phyloP scores from a whole-genome alignment of 2,329 filamentous ascomycete genomes.

The Neurospora sp. region DNA sequence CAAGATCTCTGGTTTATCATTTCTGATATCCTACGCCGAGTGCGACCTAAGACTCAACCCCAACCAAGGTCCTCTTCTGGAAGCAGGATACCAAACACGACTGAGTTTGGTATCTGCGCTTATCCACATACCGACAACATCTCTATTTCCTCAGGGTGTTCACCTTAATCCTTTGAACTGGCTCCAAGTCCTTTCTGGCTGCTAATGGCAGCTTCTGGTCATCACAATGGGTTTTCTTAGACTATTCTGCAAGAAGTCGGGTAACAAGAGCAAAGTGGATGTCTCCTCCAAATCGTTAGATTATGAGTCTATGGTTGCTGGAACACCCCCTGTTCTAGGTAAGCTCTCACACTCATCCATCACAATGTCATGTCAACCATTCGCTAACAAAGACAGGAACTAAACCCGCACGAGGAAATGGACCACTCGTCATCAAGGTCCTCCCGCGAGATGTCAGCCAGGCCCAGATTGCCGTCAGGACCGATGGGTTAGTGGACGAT shows the following conservation, averaged over 20 bases:
- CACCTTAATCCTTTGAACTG: neutral
- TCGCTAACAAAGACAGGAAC: constrained; percentile 22
- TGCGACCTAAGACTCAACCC: neutral
- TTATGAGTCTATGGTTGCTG: constrained; percentile 13
- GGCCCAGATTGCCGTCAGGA: constrained; percentile 11
- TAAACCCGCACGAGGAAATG: constrained; percentile 32
- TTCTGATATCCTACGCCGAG: neutral
- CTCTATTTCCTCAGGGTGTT: neutral
- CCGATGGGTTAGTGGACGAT: neutral
- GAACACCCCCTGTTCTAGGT: constrained; percentile 17
- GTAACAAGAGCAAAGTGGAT: constrained; percentile 12
- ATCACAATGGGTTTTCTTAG: constrained; percentile 23
- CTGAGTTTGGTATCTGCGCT: neutral
- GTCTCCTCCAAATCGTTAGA: constrained; percentile 12
- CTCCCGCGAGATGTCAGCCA: constrained; percentile 23
- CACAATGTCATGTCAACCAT: neutral
- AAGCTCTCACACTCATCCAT: constrained; percentile 1
- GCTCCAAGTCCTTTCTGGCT: neutral
- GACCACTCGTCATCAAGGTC: constrained; percentile 26
- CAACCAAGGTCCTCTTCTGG: neutral
- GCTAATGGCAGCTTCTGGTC: constrained; percentile 9
- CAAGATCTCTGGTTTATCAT: neutral
- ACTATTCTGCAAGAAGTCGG: constrained; percentile 19
- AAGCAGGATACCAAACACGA: neutral
- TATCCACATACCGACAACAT: neutral